Conservation (phyloP, 1,284 basidiomycete species). For the Ceratobasidium papillatum region DNA sequence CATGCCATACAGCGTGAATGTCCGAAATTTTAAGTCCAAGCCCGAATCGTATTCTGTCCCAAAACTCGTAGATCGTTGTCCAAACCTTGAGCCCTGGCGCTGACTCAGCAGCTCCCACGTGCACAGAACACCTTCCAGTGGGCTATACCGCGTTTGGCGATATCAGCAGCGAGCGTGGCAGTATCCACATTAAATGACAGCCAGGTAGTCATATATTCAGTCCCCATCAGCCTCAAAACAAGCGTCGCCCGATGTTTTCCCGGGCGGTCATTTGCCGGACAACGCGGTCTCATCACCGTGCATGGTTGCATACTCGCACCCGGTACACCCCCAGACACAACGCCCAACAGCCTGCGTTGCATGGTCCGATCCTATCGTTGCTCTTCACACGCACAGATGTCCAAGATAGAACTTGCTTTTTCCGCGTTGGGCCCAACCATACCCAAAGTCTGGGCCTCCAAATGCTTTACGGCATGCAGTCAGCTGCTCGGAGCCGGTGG, state of each 20-base stretch:
- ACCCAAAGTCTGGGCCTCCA: background rate
- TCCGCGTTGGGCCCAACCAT: background rate
- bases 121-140: background rate
- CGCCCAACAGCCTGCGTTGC: background rate
- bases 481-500: background rate
- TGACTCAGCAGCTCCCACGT: constrained; percentile 9
- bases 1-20: constrained; percentile 2
- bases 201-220: background rate
- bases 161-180: constrained; percentile 8
- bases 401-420: constrained; percentile 11
- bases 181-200: background rate
- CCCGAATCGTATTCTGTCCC: background rate
- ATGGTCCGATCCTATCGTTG: constrained; percentile 5
- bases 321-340: background rate
- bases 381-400: constrained; percentile 21
- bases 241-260: constrained; percentile 11
- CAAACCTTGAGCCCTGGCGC: background rate
- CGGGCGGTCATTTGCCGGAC: constrained; percentile 3
- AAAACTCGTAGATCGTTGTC: background rate
- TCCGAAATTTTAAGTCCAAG: constrained; percentile 33
- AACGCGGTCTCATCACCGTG: background rate
- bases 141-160: constrained; percentile 16
- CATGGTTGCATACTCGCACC: background rate
- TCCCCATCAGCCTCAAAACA: background rate
- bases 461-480: background rate